Conservation (phyloP, 1,139 yeast species). For the Yamadazyma oceani region DNA sequence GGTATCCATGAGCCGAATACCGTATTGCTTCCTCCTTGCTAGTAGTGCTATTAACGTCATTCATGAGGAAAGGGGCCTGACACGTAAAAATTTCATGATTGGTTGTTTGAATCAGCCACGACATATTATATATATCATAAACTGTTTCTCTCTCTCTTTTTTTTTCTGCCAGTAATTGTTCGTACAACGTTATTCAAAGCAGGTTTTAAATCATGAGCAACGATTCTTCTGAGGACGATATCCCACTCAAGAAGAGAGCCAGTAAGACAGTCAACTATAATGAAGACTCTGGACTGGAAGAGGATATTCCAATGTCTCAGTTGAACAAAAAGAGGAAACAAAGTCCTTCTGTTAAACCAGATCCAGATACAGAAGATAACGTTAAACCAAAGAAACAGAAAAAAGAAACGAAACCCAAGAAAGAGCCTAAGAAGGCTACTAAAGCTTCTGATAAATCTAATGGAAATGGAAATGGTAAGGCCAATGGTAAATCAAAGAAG, state of each 20-base stretch:
- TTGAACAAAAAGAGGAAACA: constrained; percentile 4
- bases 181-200: neutral
- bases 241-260: constrained; percentile 16
- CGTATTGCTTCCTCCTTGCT: neutral
- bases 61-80: neutral
- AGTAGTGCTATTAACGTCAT: neutral
- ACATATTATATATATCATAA: neutral
- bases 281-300: constrained; percentile 8
- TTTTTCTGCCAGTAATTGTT: neutral
- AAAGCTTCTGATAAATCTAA: neutral
- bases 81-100: constrained; percentile 2
- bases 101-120: constrained; percentile 1
- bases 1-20: too few species aligned
- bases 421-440: constrained; percentile 4
- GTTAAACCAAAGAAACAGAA: constrained; percentile 3
- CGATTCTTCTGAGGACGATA: constrained; percentile 18
- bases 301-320: constrained; percentile 17
- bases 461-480: neutral
- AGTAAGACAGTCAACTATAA: constrained; percentile 11
- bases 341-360: constrained; percentile 1
- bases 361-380: neutral
- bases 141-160: neutral
- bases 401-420: constrained; percentile 4
- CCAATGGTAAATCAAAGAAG: constrained; percentile 6
- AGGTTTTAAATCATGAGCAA: constrained; percentile 11